Conservation (phyloP, 495 filamentous ascomycete genomes). For the Tuber microsphaerosporum region DNA sequence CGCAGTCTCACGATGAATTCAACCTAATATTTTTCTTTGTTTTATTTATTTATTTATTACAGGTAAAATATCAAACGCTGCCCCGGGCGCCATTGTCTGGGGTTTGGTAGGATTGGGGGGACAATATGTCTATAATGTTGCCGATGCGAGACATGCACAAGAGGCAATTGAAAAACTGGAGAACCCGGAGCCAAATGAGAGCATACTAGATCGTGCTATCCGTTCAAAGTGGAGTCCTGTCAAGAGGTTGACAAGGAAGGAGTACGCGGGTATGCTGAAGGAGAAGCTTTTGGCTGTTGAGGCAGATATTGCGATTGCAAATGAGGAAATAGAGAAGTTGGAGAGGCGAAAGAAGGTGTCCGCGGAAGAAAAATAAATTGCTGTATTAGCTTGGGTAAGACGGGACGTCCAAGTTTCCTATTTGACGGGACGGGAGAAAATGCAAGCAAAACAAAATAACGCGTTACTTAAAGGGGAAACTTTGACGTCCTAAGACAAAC, state of each 20-base stretch:
- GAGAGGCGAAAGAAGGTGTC: slow-evolving; percentile 40
- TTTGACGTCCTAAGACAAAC: too few relatives aligned
- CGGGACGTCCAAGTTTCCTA: too few relatives aligned
- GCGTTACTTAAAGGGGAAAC: too few relatives aligned
- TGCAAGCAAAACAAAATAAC: too few relatives aligned
- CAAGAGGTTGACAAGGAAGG: slow-evolving; percentile 63
- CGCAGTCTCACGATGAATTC: background rate
- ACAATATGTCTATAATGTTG: slow-evolving; percentile 53
- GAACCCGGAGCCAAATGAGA: slow-evolving; percentile 7
- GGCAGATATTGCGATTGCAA: slow-evolving; percentile 75
- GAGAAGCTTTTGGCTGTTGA: slow-evolving; percentile 73
- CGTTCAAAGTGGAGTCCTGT: slow-evolving; percentile 75
- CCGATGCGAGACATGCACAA: slow-evolving; percentile 45
- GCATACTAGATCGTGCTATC: slow-evolving; percentile 26
- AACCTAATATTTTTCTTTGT: background rate
- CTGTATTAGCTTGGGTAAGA: too few relatives aligned
- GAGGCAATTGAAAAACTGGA: slow-evolving; percentile 18
- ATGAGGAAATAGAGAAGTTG: slow-evolving; percentile 68
- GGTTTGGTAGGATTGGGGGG: slow-evolving; percentile 55
- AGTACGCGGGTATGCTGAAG: slow-evolving; percentile 67
- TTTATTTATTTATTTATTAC: slow-evolving; percentile 6
- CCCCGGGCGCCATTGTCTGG: slow-evolving; percentile 61
- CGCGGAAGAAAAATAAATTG: slow-evolving; percentile 5
- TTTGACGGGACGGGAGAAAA: too few relatives aligned
- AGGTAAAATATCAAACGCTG: slow-evolving; percentile 47